Evolutionary conservation across 306 rosid species (phyloP).

Genomic region (Albizia julibrissin): DNA sequence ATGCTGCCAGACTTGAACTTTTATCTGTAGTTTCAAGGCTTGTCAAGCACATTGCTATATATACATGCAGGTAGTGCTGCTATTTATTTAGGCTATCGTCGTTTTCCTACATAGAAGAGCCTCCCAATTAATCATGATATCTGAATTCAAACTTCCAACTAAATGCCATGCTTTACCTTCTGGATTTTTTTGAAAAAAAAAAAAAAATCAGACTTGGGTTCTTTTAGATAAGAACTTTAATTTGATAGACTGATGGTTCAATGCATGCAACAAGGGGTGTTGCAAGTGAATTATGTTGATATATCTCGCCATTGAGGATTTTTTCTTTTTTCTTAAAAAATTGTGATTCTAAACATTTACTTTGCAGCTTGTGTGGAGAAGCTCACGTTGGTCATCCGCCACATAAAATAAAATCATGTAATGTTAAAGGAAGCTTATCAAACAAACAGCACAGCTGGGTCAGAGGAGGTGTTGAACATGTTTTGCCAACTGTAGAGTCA

Average conservation of each 20-base stretch:
- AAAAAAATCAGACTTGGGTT: neutral
- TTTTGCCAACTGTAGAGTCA: conserved; percentile 61
- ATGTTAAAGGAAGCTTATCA: conserved; percentile 59
- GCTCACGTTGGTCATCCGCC: conserved; percentile 75
- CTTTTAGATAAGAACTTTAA: conserved; percentile 4
- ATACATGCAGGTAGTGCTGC: conserved; percentile 55
- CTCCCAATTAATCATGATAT: neutral
- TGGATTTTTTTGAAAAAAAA: neutral
- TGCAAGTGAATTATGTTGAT: conserved; percentile 14
- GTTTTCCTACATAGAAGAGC: neutral
- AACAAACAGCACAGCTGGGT: conserved; percentile 71
- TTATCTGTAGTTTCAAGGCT: conserved; percentile 51
- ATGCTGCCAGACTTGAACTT: conserved; percentile 58
- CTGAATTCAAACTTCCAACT: conserved; percentile 3
- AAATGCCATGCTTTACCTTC: neutral
- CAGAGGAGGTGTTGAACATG: conserved; percentile 57
- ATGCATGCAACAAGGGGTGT: conserved; percentile 13
- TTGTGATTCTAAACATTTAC: conserved; percentile 22
- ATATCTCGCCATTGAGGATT: neutral
- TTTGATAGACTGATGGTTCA: neutral
- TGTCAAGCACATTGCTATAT: conserved; percentile 41
- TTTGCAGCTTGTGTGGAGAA: conserved; percentile 62
- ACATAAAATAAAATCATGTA: conserved; percentile 67
- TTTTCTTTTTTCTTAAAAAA: neutral
- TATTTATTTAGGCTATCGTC: conserved; percentile 21